Percentiles rank a stretch among this genome's conserved stretches.
Conservation (phyloP, 2,329 filamentous ascomycete genomes). For the Thelonectria blattea region DNA sequence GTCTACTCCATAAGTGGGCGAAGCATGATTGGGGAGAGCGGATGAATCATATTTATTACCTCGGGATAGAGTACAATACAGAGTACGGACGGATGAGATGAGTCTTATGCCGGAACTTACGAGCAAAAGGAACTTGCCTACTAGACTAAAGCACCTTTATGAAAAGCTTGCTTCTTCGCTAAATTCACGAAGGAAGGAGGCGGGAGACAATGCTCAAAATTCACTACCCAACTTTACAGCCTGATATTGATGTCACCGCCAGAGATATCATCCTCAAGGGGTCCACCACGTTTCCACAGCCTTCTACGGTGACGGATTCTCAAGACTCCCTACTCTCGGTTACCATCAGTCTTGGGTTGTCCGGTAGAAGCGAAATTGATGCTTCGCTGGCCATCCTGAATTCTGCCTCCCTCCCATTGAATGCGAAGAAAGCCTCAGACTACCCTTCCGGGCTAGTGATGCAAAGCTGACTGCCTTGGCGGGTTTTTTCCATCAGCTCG, state of each 20-base stretch:
- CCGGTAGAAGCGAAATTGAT: not conserved
- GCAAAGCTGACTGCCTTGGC: slow-evolving; percentile 10
- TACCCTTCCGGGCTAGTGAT: not conserved
- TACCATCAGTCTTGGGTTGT: not conserved
- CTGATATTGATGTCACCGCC: too few species aligned
- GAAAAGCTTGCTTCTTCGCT: too few species aligned
- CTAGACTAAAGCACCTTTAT: too few species aligned
- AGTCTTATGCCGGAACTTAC: not conserved
- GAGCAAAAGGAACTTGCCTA: not conserved
- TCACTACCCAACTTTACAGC: too few species aligned
- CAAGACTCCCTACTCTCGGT: not conserved
- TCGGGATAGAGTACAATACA: not conserved
- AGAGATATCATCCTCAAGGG: too few species aligned
- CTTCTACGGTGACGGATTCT: not conserved
- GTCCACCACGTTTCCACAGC: too few species aligned
- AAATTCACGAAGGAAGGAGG: too few species aligned
- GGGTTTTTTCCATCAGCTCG: slow-evolving; percentile 10
- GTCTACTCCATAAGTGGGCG: too few species aligned
- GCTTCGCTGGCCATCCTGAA: not conserved
- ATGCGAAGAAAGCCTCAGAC: not conserved
- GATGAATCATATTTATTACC: not conserved
- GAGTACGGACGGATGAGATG: not conserved
- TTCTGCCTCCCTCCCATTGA: not conserved
- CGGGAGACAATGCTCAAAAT: too few species aligned
- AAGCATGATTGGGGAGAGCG: not conserved